Conservation (phyloP, 1,284 basidiomycete species). For the Boletus sp. region DNA sequence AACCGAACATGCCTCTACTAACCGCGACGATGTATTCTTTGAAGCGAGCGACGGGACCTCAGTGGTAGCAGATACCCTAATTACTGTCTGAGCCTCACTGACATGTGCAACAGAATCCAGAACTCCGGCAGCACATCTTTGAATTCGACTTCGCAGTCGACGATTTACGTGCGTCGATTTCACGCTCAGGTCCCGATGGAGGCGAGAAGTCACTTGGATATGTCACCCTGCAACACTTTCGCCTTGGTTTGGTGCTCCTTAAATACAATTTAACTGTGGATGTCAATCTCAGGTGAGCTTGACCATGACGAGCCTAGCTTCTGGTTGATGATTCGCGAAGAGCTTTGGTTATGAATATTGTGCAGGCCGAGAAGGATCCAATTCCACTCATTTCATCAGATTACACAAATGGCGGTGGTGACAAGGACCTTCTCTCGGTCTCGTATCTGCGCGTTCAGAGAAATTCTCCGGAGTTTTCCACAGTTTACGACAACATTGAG, state of each 20-base stretch:
- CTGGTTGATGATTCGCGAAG: constrained; percentile 37
- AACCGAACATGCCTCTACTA: constrained; percentile 39
- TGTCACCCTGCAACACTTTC: constrained; percentile 80
- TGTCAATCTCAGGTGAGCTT: constrained; percentile 70
- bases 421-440: constrained; percentile 81
- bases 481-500: constrained; percentile 83
- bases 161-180: constrained; percentile 81
- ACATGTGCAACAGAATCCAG: constrained; percentile 42
- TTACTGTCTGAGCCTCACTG: constrained; percentile 9
- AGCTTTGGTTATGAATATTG: constrained; percentile 68
- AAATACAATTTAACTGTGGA: constrained; percentile 90
- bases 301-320: neutral
- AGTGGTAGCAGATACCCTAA: constrained; percentile 44
- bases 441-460: constrained; percentile 81
- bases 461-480: constrained; percentile 85
- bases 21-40: constrained; percentile 65
- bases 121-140: constrained; percentile 81
- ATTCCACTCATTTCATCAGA: constrained; percentile 80
- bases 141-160: constrained; percentile 92
- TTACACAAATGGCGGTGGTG: constrained; percentile 44
- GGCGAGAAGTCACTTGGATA: constrained; percentile 77
- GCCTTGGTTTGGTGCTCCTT: constrained; percentile 69
- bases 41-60: constrained; percentile 69
- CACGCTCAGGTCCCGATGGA: constrained; percentile 61
- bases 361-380: constrained; percentile 57